phyloP scores from a whole-genome alignment of 306 rosid genomes.

The Cucurbita ficifolia region DNA sequence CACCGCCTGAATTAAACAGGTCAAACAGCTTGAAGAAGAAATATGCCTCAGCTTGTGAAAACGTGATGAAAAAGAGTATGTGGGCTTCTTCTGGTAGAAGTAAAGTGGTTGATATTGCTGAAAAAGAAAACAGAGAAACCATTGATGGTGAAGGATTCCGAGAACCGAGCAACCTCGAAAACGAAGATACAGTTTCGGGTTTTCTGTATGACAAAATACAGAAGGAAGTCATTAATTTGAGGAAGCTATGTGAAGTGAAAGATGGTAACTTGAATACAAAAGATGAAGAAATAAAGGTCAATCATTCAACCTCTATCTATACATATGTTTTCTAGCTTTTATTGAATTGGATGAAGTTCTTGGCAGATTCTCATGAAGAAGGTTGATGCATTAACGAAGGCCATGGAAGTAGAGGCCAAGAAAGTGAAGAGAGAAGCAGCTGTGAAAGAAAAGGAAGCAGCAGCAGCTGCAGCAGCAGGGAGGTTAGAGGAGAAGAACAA shows the following conservation, averaged over 20 bases:
- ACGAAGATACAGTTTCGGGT: conserved; percentile 63
- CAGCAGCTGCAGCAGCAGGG: conserved; percentile 29
- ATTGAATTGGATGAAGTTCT: conserved; percentile 9
- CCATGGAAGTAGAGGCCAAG: conserved; percentile 78
- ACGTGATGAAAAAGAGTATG: conserved; percentile 42
- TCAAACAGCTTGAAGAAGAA: conserved; percentile 27
- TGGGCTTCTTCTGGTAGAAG: conserved; percentile 59
- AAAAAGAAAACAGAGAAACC: conserved; percentile 21
- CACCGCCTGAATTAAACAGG: conserved; percentile 20
- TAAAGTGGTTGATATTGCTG: conserved; percentile 49
- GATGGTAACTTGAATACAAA: conserved; percentile 35
- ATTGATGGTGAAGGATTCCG: conserved; percentile 16
- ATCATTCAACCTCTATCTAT: not conserved
- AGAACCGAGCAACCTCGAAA: conserved; percentile 14
- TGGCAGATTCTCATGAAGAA: conserved; percentile 59
- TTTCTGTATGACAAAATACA: conserved; percentile 79
- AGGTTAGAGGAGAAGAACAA: conserved; percentile 37
- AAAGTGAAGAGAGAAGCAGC: conserved; percentile 77
- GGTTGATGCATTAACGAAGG: conserved; percentile 66
- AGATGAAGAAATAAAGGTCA: conserved; percentile 84
- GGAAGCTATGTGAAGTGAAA: conserved; percentile 51
- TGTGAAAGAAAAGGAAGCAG: conserved; percentile 67
- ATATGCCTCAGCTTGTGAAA: conserved; percentile 25
- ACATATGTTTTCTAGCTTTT: not conserved
- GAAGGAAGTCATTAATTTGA: conserved; percentile 62